Evolutionary conservation across 2,329 filamentous ascomycete species (phyloP).

Genomic region (Aspergillus sp.): DNA sequence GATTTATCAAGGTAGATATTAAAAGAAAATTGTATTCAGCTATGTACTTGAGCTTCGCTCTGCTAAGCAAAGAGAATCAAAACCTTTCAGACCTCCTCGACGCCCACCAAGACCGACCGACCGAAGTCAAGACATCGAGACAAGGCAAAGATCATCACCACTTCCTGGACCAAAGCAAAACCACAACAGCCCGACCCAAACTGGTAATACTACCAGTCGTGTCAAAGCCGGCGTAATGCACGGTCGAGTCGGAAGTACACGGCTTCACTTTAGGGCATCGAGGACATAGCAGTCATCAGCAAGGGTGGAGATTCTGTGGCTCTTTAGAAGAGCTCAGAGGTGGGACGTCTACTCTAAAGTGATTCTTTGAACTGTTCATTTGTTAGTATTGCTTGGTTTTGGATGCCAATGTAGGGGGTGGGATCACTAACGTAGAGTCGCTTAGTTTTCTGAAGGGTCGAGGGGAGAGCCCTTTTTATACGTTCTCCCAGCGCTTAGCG

Average conservation of each 20-base stretch:
- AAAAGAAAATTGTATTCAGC: not conserved
- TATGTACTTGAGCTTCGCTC: too few species aligned
- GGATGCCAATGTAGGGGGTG: constrained; percentile 16
- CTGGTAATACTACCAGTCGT: constrained; percentile 6
- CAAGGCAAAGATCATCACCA: constrained; percentile 92
- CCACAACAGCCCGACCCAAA: constrained; percentile 29
- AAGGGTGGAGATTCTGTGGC: constrained; percentile 89
- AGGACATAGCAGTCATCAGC: constrained; percentile 84
- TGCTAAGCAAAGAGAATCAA: not conserved
- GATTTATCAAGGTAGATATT: too few species aligned
- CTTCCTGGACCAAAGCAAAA: constrained; percentile 62
- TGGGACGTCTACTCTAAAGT: constrained; percentile 95
- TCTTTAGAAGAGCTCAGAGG: constrained; percentile 87
- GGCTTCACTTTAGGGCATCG: constrained; percentile 82
- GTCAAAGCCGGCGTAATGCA: constrained; percentile 8
- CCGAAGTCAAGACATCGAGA: constrained; percentile 64
- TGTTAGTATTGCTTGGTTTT: constrained; percentile 12
- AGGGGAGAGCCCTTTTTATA: constrained; percentile 24
- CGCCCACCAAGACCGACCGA: constrained; percentile 71
- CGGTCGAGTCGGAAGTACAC: constrained; percentile 44
- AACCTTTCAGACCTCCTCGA: constrained; percentile 85
- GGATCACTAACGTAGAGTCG: constrained; percentile 38
- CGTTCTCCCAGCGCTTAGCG: not conserved
- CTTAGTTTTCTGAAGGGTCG: constrained; percentile 29
- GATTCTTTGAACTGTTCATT: constrained; percentile 61